phyloP scores from a whole-genome alignment of 192 early-diverging fungal genomes.

The Coemansia sp. region DNA sequence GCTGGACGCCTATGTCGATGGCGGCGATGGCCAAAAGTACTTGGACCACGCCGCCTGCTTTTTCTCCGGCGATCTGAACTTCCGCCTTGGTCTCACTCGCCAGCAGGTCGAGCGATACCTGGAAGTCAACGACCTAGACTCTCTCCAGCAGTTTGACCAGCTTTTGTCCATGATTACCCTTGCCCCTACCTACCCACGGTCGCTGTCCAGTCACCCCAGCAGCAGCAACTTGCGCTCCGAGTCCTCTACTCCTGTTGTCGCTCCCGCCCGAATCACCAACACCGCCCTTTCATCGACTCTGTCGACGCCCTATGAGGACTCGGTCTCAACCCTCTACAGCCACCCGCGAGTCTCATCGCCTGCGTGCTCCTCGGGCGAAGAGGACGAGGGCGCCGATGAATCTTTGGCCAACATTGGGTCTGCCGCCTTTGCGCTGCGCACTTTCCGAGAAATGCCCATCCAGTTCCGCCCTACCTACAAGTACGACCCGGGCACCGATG shows the following conservation, averaged over 20 bases:
- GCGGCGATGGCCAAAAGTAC: slow-evolving; percentile 84
- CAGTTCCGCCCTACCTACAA: slow-evolving; percentile 96
- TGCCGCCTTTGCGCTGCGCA: slow-evolving; percentile 68
- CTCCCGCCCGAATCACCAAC: background rate
- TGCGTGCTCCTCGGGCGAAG: slow-evolving; percentile 25
- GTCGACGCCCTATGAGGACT: background rate
- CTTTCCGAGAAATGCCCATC: slow-evolving; percentile 73
- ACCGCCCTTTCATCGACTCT: too few species aligned
- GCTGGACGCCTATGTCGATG: slow-evolving; percentile 56
- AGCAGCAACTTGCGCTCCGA: slow-evolving; percentile 7
- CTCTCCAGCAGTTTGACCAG: slow-evolving; percentile 64
- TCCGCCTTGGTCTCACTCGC: slow-evolving; percentile 75
- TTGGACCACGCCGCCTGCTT: slow-evolving; percentile 74
- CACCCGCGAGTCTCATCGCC: slow-evolving; percentile 31
- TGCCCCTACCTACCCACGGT: background rate
- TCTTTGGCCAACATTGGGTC: slow-evolving; percentile 33
- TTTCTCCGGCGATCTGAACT: slow-evolving; percentile 93
- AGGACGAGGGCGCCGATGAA: slow-evolving; percentile 14
- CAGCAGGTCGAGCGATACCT: slow-evolving; percentile 58
- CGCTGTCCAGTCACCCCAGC: slow-evolving; percentile 2
- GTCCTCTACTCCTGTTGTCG: slow-evolving; percentile 1
- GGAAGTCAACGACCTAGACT: slow-evolving; percentile 55
- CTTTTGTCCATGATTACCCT: slow-evolving; percentile 40
- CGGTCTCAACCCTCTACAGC: slow-evolving; percentile 1
- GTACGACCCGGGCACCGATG: slow-evolving; percentile 79